These are phyloP conservation scores for Austropuccinia psidii DNA, from an alignment of 1,284 basidiomycete genomes.

Conservation along the genomic window DNA sequence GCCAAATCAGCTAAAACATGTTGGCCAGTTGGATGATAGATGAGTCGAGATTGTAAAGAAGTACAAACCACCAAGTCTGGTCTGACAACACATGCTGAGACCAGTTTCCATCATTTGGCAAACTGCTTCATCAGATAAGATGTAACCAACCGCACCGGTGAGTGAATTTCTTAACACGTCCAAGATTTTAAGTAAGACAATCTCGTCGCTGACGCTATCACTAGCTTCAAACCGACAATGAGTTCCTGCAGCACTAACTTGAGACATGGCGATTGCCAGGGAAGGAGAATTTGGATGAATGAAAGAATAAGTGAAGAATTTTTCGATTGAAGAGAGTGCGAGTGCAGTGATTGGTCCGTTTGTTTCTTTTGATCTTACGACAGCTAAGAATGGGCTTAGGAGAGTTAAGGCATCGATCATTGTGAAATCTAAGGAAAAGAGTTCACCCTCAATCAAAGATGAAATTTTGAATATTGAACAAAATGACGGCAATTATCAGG, in stretches of 20 bases:
- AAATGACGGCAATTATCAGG: neutral
- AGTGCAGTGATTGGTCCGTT: conserved; percentile 89
- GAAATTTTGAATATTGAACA: conserved; percentile 38
- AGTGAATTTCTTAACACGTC: conserved; percentile 80
- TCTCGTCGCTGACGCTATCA: conserved; percentile 90
- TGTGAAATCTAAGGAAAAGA: conserved; percentile 48
- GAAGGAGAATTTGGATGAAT: conserved; percentile 54
- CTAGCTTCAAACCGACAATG: conserved; percentile 98
- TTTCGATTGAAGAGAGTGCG: conserved; percentile 77
- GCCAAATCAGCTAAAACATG: neutral
- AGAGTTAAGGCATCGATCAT: conserved; percentile 50
- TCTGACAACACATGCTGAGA: conserved; percentile 92
- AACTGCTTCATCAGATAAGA: conserved; percentile 81
- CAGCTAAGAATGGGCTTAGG: conserved; percentile 80
- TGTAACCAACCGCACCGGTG: conserved; percentile 58
- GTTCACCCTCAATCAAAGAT: conserved; percentile 58
- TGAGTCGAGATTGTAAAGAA: neutral
- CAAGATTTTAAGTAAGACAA: conserved; percentile 85
- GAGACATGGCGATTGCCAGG: conserved; percentile 58
- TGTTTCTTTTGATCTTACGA: conserved; percentile 83
- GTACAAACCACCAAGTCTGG: conserved; percentile 75
- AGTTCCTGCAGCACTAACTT: conserved; percentile 79
- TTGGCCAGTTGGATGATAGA: neutral
- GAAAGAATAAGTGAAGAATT: conserved; percentile 70
- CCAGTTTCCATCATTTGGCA: conserved; percentile 99